Base-by-base conservation (phyloP, 441 rosid species). In the Flueggea neowawraea region DNA sequence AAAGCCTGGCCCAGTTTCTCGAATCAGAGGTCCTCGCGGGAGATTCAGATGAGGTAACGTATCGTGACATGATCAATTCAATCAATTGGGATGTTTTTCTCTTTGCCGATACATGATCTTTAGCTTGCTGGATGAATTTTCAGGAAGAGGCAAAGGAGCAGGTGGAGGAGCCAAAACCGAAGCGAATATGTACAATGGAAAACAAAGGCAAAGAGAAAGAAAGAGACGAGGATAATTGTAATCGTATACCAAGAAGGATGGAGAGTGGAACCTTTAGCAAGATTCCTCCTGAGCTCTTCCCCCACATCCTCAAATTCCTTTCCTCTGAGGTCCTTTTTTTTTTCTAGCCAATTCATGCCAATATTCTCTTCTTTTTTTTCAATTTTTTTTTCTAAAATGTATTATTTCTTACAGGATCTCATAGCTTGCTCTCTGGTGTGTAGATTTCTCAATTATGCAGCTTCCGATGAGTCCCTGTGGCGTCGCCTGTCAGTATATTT, bases 401-500 rank as follows among this genome's bases (percentile, higher is more conserved):
- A 22, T 50, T 47, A 31, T 15, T 60, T 56, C 63, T 48, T 36
- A 59, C 83, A 90, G 98, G 98, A 92, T 82, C 97, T 92, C 57
- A 72, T 92, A 59, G 76, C 97, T 10, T 92, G 98, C 66, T 84
- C 97, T 33, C 68, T 80, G 73, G 95, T 78, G 31, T 92, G 96
- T 74, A 92, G 74, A 74, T 88, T 79, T 69, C 77, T 92, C 55
- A 86, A 76, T 65, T 75, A 51, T 61, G 97, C 90, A 44, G 96
- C 98, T 7, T 77, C 91, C 44, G 98, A 92, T 66, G 98, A 92
- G 77, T 83, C 94, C 65, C 71, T 92, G 53, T 92, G 98, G 98
- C 94, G 92, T 66, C 97, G 96, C 63, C 74, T 92, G 98, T 92
- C 69, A 83, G 96, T 74, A 51, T 47, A 55, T 2, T 5, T 10